Evolutionary conservation across 352 stramenopile genomes (phyloP), one percentile per base, ranked within the genome.

Genomic region (Phytophthora melonis): DNA sequence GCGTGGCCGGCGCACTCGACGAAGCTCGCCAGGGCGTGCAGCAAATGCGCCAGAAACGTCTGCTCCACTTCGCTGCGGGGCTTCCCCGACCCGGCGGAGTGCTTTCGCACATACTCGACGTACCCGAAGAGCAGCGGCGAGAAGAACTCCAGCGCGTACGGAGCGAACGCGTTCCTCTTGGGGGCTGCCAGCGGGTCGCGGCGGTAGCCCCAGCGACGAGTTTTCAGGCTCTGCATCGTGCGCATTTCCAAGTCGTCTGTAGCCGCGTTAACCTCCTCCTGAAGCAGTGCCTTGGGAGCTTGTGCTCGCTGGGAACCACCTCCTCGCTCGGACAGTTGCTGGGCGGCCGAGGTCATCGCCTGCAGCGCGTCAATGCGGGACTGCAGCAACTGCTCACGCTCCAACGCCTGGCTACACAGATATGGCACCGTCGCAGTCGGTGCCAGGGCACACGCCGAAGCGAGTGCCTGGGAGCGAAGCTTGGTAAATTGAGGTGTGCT

Each of bases 91-190:
- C 19, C 58, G 14, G 30, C 47, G n/a, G 72, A 72, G 58, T 88
- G 71, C 27, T 77, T 65, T 6, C 72, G 81, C 30, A 81, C 63
- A 59, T 89, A 95, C 54, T 90, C 72, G 21, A 90, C 67, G 66
- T 93, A 95, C 2, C 88, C 86, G 54, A 92, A 91, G 4, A 95
- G 57, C 47, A 95, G 49, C 16, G 88, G 86, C n/a, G 83, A 91
- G 67, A 95, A 95, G 64, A 95, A 95, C 21, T 63, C 58, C 25
- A 93, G 60, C 4, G 85, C 84, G 21, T 91, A 73, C 1, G 89
- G 82, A 27, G 63, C 81, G 66, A 95, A 95, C 2, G 74, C 79
- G 27, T 95, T 95, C 58, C 76, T 82, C 77, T 84, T 92, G 9
- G 85, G 70, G 0, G 63, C 52, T 0, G 61, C 71, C 0, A 91